These are phyloP conservation scores for Linum tenue DNA, from an alignment of 345 rosid species.

Conservation along the genomic window DNA sequence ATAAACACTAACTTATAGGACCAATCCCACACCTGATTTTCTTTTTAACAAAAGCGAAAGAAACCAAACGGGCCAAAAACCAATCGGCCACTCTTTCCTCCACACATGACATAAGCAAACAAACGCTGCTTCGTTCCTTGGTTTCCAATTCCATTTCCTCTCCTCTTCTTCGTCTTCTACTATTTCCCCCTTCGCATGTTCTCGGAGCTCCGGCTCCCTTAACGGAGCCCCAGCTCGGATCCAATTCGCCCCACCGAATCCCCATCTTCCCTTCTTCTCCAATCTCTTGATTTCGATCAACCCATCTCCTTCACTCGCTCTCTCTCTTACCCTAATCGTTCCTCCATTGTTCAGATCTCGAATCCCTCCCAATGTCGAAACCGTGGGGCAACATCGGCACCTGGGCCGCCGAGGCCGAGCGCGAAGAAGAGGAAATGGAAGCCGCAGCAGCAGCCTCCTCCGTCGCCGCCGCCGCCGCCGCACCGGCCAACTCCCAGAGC, in stretches of 20 bases:
- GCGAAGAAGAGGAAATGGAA: constrained; percentile 49
- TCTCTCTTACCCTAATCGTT: constrained; percentile 11
- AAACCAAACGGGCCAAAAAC: not conserved
- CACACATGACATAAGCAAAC: no score
- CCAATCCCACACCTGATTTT: not conserved
- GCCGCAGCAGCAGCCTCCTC: constrained; percentile 31
- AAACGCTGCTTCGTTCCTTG: no score
- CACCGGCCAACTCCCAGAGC: constrained; percentile 35
- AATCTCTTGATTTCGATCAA: not conserved
- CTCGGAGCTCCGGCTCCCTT: constrained; percentile 57
- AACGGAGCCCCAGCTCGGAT: constrained; percentile 36
- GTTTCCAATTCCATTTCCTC: no score
- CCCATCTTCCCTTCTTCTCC: not conserved
- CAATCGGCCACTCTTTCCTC: not conserved
- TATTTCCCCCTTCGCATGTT: constrained; percentile 26
- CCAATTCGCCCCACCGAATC: not conserved
- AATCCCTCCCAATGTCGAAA: constrained; percentile 37
- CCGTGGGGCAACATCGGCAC: constrained; percentile 74
- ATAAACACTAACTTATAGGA: not conserved
- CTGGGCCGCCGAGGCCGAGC: constrained; percentile 97
- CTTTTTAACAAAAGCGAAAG: not conserved
- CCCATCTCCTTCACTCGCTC: not conserved
- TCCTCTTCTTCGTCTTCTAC: not conserved
- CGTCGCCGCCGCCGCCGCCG: constrained; percentile 18
- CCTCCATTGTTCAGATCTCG: constrained; percentile 16